Base-by-base conservation (phyloP, 1,284 basidiomycete species). In the Fistulina hepatica region DNA sequence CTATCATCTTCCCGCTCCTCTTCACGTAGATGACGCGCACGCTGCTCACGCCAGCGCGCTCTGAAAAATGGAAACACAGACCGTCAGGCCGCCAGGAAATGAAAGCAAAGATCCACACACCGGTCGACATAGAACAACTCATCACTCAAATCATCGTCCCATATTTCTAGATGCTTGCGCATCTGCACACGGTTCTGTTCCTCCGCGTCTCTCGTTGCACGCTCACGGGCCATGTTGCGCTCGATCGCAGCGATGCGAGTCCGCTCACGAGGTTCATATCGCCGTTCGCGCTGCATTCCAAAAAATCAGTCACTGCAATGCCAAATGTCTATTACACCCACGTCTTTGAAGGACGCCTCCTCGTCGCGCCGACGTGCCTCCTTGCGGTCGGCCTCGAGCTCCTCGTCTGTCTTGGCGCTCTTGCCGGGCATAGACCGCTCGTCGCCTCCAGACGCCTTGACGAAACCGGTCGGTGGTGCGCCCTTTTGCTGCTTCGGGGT, bases 71-170 rank as follows among this genome's bases (percentile, higher is more conserved):
- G 13, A 34, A 24, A 31, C 17, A 20, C 22, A 33, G 5, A n/a
- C n/a, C 10, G 34, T 20, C 7, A 40, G 2, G 39, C 39, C 37
- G 23, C n/a, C 7, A 16, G 22, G 12, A 20, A 21, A 24, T 21
- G 10, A 26, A 27, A 11, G 33, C 24, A 27, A 39, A n/a, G 26
- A 21, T 28, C 10, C 9, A 50, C 63, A 44, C 46, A 84, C 79
- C 88, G 72, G 51, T 94, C 90, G 26, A 80, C 69, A 51, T 90
- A 92, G 60, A 88, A 93, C 19, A 76, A 52, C 47, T 92, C 89
- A 44, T 85, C 83, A 46, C 81, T 82, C 53, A 90, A 84, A 44
- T 93, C 90, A 50, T 94, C 90, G 50, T 94, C 89, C 84, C 85
- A 93, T 2, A 80, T 60, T 42, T 82, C 80, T 17, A 92, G 61